phyloP scores from a whole-genome alignment of 768 basidiomycete genomes.

The Rhizopogon vulgaris region DNA sequence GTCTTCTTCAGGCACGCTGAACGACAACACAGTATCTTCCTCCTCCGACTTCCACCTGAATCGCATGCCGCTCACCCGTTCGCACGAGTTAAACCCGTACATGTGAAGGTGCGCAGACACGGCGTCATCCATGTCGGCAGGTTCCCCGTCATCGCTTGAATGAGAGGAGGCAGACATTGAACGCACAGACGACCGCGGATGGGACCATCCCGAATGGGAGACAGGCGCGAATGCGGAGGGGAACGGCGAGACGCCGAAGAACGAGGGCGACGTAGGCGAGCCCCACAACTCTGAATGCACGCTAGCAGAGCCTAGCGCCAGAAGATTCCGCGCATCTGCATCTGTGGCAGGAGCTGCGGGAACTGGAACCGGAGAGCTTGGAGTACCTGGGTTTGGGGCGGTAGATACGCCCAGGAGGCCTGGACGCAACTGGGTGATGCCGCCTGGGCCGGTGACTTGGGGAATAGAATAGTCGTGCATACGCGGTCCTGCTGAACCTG shows the following conservation, averaged over 20 bases:
- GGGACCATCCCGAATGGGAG: constrained; percentile 41
- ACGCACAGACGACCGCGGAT: constrained; percentile 48
- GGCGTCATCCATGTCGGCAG: constrained; percentile 16
- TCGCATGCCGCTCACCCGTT: constrained; percentile 19
- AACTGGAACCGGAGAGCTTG: constrained; percentile 28
- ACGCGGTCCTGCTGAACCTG: constrained; percentile 45
- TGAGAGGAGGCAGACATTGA: constrained; percentile 32
- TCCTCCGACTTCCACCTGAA: constrained; percentile 36
- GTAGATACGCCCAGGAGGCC: constrained; percentile 42
- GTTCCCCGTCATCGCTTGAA: constrained; percentile 33
- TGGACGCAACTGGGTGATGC: constrained; percentile 55
- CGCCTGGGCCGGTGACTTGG: constrained; percentile 21
- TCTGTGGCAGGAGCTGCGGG: constrained; percentile 12
- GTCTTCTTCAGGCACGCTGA: constrained; percentile 40
- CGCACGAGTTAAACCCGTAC: constrained; percentile 21
- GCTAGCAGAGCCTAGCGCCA: constrained; percentile 14
- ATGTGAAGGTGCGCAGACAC: not conserved
- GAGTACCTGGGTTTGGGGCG: not conserved
- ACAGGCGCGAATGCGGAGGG: constrained; percentile 12
- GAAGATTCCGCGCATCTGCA: constrained; percentile 23
- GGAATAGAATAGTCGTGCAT: constrained; percentile 62
- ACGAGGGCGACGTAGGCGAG: constrained; percentile 26
- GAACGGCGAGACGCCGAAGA: constrained; percentile 18
- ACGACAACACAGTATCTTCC: constrained; percentile 34
- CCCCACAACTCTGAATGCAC: constrained; percentile 27